Evolutionary conservation across 768 basidiomycete species (phyloP).

Genomic region (Mycena capillaripes): DNA sequence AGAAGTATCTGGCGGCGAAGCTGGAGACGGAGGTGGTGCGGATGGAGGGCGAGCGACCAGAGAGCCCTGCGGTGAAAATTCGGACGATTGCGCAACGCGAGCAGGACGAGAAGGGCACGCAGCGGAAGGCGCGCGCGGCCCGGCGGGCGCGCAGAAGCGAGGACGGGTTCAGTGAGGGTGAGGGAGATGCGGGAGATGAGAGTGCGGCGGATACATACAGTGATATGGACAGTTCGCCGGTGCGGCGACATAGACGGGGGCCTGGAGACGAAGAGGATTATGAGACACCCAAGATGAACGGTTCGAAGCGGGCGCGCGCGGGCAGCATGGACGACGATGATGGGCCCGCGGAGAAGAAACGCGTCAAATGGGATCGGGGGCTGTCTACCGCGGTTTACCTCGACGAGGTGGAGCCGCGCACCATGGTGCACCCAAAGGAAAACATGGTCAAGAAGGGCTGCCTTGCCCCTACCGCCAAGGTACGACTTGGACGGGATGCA

Average conservation of each 20-base stretch:
- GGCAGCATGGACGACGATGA: conserved; percentile 50
- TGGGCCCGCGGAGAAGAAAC: conserved; percentile 56
- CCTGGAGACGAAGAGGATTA: conserved; percentile 90
- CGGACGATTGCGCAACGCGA: conserved; percentile 77
- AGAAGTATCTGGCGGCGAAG: conserved; percentile 70
- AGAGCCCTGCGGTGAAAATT: conserved; percentile 84
- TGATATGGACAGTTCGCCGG: conserved; percentile 38
- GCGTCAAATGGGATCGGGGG: conserved; percentile 86
- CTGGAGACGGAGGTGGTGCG: conserved; percentile 80
- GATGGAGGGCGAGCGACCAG: conserved; percentile 78
- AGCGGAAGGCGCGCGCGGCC: conserved; percentile 71
- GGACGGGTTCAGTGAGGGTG: conserved; percentile 45
- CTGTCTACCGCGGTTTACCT: conserved; percentile 73
- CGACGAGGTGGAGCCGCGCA: conserved; percentile 72
- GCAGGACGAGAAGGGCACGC: conserved; percentile 70
- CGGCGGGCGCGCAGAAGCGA: conserved; percentile 67
- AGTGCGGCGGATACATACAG: conserved; percentile 44
- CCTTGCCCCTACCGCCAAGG: conserved; percentile 78
- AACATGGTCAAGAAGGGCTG: conserved; percentile 70
- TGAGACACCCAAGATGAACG: conserved; percentile 69
- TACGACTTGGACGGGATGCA: conserved; percentile 42
- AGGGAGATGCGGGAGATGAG: conserved; percentile 45
- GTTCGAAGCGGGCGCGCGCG: conserved; percentile 55
- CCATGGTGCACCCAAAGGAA: conserved; percentile 58
- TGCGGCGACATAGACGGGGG: conserved; percentile 67